These are phyloP conservation scores for Fomitopsis palustris DNA, from an alignment of 1,284 basidiomycete genomes.

Conservation along the genomic window DNA sequence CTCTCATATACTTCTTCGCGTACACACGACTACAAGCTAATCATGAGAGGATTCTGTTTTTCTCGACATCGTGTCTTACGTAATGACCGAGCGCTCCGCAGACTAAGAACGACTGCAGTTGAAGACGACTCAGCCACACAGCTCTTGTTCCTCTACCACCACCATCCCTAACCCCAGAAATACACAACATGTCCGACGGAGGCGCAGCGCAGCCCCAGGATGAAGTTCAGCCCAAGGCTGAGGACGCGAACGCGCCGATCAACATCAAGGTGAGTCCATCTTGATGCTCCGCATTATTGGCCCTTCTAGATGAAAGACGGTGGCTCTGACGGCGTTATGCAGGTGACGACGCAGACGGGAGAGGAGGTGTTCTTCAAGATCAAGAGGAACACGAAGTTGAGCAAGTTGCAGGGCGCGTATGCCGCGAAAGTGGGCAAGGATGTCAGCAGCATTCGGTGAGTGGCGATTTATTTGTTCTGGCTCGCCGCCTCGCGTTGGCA, in stretches of 20 bases:
- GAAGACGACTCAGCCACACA: conserved; percentile 1
- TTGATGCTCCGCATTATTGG: not conserved
- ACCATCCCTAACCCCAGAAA: not conserved
- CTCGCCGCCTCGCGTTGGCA: not conserved
- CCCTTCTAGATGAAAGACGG: not conserved
- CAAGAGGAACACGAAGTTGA: conserved; percentile 90
- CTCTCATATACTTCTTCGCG: no score
- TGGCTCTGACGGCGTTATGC: not conserved
- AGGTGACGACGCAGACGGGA: conserved; percentile 77
- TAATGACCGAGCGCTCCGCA: not conserved
- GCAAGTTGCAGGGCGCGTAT: conserved; percentile 92
- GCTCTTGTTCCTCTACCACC: conserved; percentile 1
- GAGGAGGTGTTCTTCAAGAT: conserved; percentile 99
- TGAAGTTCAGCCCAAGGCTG: conserved; percentile 55
- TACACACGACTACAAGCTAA: no score
- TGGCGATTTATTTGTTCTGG: conserved; percentile 12
- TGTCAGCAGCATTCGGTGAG: conserved; percentile 80
- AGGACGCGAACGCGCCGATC: conserved; percentile 67
- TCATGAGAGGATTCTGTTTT: not conserved
- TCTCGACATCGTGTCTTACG: not conserved
- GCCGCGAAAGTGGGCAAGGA: conserved; percentile 93
- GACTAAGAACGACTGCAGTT: not conserved
- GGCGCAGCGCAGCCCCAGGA: conserved; percentile 42
- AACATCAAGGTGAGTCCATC: conserved; percentile 71
- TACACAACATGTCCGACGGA: conserved; percentile 58